Evolutionary conservation across 331 rosid genomes (phyloP), one percentile per base, ranked within the genome.

Genomic region (Phaseolus coccineus): DNA sequence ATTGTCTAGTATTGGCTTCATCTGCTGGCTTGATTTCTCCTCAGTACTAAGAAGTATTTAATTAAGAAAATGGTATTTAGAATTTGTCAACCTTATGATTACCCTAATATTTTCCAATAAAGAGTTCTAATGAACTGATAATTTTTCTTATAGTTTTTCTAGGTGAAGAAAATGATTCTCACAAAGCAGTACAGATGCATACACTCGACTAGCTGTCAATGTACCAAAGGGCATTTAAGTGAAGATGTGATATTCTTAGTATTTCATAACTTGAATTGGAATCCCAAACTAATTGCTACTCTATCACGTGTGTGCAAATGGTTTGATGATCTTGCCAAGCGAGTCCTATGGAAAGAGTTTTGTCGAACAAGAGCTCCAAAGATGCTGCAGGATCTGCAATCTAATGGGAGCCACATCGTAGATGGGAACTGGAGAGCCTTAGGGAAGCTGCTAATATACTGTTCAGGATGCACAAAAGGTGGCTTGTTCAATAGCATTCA

Each of bases 351-450:
- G 97, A 95, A 95, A 84, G 97, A 95, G 82, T 95, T 95, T 82
- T 95, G 99, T 81, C 83, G 83, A 59, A 87, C 94, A 19, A 91
- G 99, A 78, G 97, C 96, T 68, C 97, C 96, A 0, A 94, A 88
- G 87, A 94, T 94, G 96, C 90, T 95, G 92, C 59, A 71, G 63
- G 99, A 95, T 89, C 87, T 95, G 73, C 97, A 95, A 69, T 92
- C 93, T 73, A 78, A 80, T 28, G 98, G 97, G 57, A 94, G 97
- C 80, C 98, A 95, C 87, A 89, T 82, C 16, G 90, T 95, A 50
- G 99, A 95, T 82, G 97, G 98, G 50, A 94, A 92, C 87, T 94
- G 98, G 98, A 89, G 97, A 50, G 97, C 98, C 40, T 88, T 94
- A 1, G 98, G 94, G 83, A 94, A 89, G 87, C 88, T 94, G 31